Base-by-base conservation (phyloP, 306 rosid genomes). In the Astragalus glycyphyllos region DNA sequence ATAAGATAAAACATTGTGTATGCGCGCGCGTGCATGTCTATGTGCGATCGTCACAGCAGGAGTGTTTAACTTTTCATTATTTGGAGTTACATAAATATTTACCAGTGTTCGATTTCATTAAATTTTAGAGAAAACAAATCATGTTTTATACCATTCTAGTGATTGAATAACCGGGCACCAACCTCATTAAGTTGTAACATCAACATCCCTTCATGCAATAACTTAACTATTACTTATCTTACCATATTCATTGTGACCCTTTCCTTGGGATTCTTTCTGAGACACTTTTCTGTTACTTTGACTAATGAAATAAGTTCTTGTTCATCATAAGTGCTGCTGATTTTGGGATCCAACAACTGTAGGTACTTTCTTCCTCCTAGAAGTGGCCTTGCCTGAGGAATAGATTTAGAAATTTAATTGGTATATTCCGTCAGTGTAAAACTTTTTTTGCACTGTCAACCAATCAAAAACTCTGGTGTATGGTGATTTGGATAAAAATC, bases 181-280 rank as follows among this genome's bases (percentile, higher is more conserved):
- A 41, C 44, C 57, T 14, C 57, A 31, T 14, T 23, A 13, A 67
- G 13, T 38, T 16, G 12, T 38, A 32, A 64, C 58, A 23, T 7
- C 2, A 2, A 20, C 23, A 20, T 20, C 29, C 15, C 23, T 5
- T 3, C 26, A 38, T 50, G 41, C 45, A 58, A 31, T 44, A 42
- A 13, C 32, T 14, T 38, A 20, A 26, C 31, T 8, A 14, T 34
- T 53, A 11, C 29, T 4, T 51, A 38, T 42, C 82, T 79, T 79
- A 83, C 81, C 86, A 75, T 70, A 55, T 79, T 49, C 84, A 83
- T 79, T 23, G 79, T 71, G 11, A 79, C 46, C 23, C 84, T 79
- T 32, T 79, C 77, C 42, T 66, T 55, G 11, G 81, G 81, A 72
- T 79, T 83, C 77, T 71, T 83, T 75, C 57, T 71, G 16, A 83